phyloP scores from a whole-genome alignment of 75 land plant species.

The Selaginella tamariscina region DNA sequence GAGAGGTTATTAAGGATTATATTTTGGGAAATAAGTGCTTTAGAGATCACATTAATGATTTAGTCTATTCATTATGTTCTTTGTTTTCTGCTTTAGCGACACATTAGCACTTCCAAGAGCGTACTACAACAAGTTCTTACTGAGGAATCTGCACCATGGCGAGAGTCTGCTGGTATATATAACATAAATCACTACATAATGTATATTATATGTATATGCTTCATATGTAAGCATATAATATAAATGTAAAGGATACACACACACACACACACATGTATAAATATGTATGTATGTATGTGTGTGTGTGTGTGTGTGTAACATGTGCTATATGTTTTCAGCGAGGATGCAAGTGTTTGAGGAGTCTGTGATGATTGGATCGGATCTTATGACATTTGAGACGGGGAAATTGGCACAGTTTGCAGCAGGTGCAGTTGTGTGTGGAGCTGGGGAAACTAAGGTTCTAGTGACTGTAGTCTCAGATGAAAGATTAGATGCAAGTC shows the following conservation, averaged over 20 bases:
- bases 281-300: no score
- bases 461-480: slow-evolving; percentile 61
- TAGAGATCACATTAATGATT: no score
- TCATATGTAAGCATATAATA: no score
- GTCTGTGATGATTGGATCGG: slow-evolving; percentile 52
- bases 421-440: slow-evolving; percentile 75
- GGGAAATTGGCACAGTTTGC: slow-evolving; percentile 86
- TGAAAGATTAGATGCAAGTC: slow-evolving; percentile 21
- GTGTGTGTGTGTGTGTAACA: background rate
- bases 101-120: background rate
- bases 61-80: no score
- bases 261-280: no score
- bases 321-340: slow-evolving; percentile 4
- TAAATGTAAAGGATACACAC: no score
- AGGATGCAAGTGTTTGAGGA: slow-evolving; percentile 52
- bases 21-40: no score
- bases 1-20: no score
- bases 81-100: background rate
- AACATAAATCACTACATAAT: no score
- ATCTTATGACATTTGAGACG: slow-evolving; percentile 50
- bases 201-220: no score
- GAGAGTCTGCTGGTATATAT: background rate
- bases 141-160: background rate
- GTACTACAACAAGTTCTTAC: background rate
- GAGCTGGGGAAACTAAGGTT: slow-evolving; percentile 68